phyloP scores from a whole-genome alignment of 176 grass and related monocot genomes.

The Oropetium thomaeum region DNA sequence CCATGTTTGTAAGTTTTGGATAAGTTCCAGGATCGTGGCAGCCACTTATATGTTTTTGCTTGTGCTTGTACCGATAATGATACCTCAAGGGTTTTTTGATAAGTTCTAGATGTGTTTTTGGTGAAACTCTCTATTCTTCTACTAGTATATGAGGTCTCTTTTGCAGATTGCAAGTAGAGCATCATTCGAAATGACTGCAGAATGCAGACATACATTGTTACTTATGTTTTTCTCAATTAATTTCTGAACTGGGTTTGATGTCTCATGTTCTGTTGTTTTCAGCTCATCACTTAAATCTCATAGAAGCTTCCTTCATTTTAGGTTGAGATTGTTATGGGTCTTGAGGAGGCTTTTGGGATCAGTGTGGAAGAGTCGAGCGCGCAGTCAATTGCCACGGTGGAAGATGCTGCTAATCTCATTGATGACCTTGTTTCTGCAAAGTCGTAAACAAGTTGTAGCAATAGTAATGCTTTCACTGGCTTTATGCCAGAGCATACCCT shows the following conservation, averaged over 20 bases:
- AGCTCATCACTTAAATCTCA: neutral
- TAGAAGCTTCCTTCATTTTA: neutral
- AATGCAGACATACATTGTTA: neutral
- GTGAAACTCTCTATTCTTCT: neutral
- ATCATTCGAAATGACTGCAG: no score
- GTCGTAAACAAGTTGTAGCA: neutral
- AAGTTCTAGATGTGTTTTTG: no score
- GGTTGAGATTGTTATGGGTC: conserved; percentile 65
- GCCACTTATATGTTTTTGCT: no score
- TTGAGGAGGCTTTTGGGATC: conserved; percentile 55
- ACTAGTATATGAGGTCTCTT: neutral
- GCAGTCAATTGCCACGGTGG: conserved; percentile 39
- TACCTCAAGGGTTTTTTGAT: neutral
- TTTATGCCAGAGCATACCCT: neutral
- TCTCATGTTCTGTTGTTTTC: neutral
- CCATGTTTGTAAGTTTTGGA: no score
- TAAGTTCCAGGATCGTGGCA: no score
- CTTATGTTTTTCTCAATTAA: neutral
- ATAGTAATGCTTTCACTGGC: neutral
- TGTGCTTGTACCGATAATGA: neutral
- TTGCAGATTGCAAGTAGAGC: neutral
- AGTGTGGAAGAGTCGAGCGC: conserved; percentile 48
- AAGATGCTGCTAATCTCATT: conserved; percentile 56
- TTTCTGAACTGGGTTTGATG: neutral
- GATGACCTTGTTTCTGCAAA: conserved; percentile 31